Conservation (phyloP, 148 eudicot genomes). For the Cornus kousa region DNA sequence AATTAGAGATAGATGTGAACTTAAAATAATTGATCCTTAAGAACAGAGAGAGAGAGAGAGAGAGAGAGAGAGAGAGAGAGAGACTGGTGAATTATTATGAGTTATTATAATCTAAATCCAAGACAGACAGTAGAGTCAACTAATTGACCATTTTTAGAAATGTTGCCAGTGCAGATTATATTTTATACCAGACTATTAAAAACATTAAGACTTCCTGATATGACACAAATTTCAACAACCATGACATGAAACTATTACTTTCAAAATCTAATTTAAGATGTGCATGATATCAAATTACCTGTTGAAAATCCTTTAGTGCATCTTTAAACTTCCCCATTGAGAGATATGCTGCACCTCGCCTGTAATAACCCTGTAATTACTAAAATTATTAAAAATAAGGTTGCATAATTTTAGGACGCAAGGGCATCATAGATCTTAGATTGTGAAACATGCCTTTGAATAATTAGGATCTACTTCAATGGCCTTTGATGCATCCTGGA, state of each 20-base stretch:
- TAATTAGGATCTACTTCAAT: slow-evolving; percentile 89
- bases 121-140: background rate
- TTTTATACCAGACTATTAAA: background rate
- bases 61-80: background rate
- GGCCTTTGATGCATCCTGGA: slow-evolving; percentile 82
- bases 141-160: background rate
- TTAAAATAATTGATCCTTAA: too few species aligned
- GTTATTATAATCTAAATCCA: background rate
- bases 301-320: slow-evolving; percentile 96
- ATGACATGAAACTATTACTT: background rate
- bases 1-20: background rate
- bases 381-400: slow-evolving; percentile 8
- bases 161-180: background rate
- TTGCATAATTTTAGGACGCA: background rate
- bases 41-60: background rate
- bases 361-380: slow-evolving; percentile 78
- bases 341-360: slow-evolving; percentile 97
- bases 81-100: too few species aligned
- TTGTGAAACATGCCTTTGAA: slow-evolving; percentile 64
- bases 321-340: slow-evolving; percentile 98
- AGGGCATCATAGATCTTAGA: background rate
- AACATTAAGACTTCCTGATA: too few species aligned
- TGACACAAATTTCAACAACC: too few species aligned
- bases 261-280: too few species aligned
- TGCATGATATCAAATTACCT: slow-evolving; percentile 35